These are phyloP conservation scores for Sporopachydermia quercuum DNA, from an alignment of 805 yeast species.

Conservation along the genomic window DNA sequence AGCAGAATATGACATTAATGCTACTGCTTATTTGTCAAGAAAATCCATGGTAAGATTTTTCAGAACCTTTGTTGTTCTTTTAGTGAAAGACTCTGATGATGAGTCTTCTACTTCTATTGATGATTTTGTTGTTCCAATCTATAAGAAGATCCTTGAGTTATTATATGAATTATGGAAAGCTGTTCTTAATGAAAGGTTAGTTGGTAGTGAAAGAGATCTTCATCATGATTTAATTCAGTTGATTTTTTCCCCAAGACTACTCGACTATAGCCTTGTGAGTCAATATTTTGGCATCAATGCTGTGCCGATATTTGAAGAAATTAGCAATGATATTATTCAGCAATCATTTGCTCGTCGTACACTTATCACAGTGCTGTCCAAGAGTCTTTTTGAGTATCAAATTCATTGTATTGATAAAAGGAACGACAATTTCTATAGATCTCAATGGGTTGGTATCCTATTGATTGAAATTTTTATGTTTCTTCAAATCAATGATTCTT, in stretches of 20 bases:
- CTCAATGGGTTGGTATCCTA: slow-evolving; percentile 36
- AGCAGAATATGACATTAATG: not conserved
- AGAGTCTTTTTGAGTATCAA: slow-evolving; percentile 31
- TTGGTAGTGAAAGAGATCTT: slow-evolving; percentile 47
- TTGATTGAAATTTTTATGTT: slow-evolving; percentile 31
- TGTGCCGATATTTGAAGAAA: slow-evolving; percentile 8
- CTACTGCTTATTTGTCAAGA: not conserved
- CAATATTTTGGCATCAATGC: not conserved
- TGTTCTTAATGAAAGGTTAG: slow-evolving; percentile 41
- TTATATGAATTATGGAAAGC: slow-evolving; percentile 40
- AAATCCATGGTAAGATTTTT: not conserved
- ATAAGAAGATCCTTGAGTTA: slow-evolving; percentile 19
- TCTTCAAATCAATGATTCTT: slow-evolving; percentile 38
- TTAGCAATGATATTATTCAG: slow-evolving; percentile 29
- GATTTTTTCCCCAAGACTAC: slow-evolving; percentile 20
- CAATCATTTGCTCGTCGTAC: slow-evolving; percentile 51
- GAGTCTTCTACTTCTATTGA: not conserved
- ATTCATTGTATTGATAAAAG: slow-evolving; percentile 12
- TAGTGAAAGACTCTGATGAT: not conserved
- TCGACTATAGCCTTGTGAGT: not conserved
- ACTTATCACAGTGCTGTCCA: slow-evolving; percentile 45
- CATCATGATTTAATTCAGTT: slow-evolving; percentile 44
- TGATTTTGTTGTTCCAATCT: not conserved
- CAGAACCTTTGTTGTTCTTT: not conserved
- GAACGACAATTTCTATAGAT: slow-evolving; percentile 22